These are phyloP conservation scores for Coriolopsis trogii DNA, from an alignment of 1,284 basidiomycete species.

Conservation along the genomic window DNA sequence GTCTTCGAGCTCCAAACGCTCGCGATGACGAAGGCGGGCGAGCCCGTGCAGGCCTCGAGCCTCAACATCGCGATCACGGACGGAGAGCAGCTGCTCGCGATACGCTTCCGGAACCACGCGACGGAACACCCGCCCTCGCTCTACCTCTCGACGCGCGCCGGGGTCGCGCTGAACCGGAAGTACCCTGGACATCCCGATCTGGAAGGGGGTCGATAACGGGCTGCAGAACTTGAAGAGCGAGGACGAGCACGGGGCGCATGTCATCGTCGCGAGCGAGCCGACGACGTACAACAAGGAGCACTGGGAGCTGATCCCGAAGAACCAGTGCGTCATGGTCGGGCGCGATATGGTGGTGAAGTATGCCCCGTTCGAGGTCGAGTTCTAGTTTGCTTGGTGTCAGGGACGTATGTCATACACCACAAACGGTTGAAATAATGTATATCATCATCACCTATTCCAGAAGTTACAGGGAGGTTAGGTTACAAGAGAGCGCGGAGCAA, in stretches of 20 bases:
- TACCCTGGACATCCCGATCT: slow-evolving; percentile 40
- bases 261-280: slow-evolving; percentile 42
- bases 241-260: slow-evolving; percentile 36
- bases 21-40: slow-evolving; percentile 18
- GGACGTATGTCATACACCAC: too few relatives aligned
- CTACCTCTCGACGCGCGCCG: slow-evolving; percentile 41
- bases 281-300: slow-evolving; percentile 36
- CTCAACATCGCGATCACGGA: slow-evolving; percentile 39
- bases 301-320: slow-evolving; percentile 39
- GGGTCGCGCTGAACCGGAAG: slow-evolving; percentile 40
- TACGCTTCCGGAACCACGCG: slow-evolving; percentile 38
- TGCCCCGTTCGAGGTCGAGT: slow-evolving; percentile 26
- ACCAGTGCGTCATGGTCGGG: slow-evolving; percentile 36
- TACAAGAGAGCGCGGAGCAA: too few relatives aligned
- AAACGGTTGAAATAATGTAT: too few relatives aligned
- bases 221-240: slow-evolving; percentile 24
- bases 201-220: slow-evolving; percentile 25
- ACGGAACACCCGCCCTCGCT: slow-evolving; percentile 40
- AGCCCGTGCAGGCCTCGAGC: slow-evolving; percentile 28
- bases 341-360: slow-evolving; percentile 30
- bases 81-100: slow-evolving; percentile 35
- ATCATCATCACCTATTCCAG: too few relatives aligned
- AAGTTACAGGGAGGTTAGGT: too few relatives aligned
- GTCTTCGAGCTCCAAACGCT: slow-evolving; percentile 31
- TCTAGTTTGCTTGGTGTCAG: slow-evolving; percentile 6